Base-by-base conservation (phyloP, 495 filamentous ascomycete species). In the Hypoxylon fragiforme region DNA sequence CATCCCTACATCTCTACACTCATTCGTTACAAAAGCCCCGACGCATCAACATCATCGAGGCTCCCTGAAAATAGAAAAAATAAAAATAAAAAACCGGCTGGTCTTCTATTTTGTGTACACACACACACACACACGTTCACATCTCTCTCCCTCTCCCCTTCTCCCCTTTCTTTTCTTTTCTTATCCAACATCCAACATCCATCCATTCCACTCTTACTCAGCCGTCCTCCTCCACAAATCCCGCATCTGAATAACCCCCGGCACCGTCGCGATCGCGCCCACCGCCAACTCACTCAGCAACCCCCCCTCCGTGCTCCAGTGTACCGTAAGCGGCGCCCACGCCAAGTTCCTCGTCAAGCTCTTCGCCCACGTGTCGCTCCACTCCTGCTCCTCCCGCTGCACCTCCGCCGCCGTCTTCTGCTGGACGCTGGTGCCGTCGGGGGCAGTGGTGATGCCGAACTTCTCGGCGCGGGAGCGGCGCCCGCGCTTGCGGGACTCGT, bases 301-400 rank as follows among this genome's bases (percentile, higher is more conserved):
- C 0, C 90, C 90, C 48, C 83, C 73, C 68, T 89, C 86, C 13
- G 85, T 63, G 63, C 88, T 88, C 88, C 89, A 96, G 74, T 96
- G 92, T 20, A 95, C 66, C 32, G 81, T 83, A 47, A 83, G 64
- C 50, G 79, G 81, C 22, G 79, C 79, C 73, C 74, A 83, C 21
- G 81, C 81, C 49, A 75, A 57, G 57, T 83, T 81, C 26, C 73
- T 61, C 13, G 71, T 57, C 39, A 81, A 43, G 49, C 71, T 73
- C 54, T 62, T 75, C 50, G 62, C 69, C 81, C 78, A 81, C 30
- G 62, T 53, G 11, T 51, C 67, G 40, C 48, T 56, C 76, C 70
- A 78, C 54, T 54, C 72, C 30, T 65, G 66, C 44, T 80, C 71
- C 54, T 79, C 68, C 39, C 69, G 55, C 54, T 67, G 63, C 43